These are phyloP conservation scores for Umbelopsis sp. DNA, from an alignment of 192 early-diverging fungal species.

Conservation along the genomic window DNA sequence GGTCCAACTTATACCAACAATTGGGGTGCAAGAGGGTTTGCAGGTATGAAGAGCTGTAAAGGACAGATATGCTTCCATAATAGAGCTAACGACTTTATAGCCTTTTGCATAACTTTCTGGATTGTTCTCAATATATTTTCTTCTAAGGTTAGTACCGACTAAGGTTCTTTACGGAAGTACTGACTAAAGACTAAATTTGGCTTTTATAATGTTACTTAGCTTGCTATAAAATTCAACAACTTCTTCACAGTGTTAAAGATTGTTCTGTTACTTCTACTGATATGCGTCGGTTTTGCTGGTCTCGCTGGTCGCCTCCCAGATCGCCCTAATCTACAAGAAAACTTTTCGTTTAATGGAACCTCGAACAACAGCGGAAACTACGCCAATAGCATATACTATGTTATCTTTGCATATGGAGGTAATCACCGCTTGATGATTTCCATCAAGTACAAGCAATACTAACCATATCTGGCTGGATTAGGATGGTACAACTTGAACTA, in stretches of 20 bases:
- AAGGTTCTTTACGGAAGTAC: not conserved
- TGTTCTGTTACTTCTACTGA: constrained; percentile 17
- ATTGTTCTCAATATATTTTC: constrained; percentile 29
- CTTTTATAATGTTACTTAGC: not conserved
- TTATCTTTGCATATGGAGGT: constrained; percentile 44
- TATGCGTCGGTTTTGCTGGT: constrained; percentile 22
- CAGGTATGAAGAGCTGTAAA: not conserved
- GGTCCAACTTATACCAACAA: constrained; percentile 21
- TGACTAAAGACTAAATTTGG: not conserved
- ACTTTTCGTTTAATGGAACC: constrained; percentile 37
- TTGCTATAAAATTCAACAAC: constrained; percentile 25
- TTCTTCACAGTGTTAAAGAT: constrained; percentile 36
- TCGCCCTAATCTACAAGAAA: constrained; percentile 9
- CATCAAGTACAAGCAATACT: constrained; percentile 3
- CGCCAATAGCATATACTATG: constrained; percentile 21
- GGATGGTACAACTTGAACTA: constrained; percentile 63
- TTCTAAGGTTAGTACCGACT: constrained; percentile 23
- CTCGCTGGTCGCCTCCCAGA: constrained; percentile 21
- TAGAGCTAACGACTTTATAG: not conserved
- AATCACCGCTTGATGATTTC: not conserved
- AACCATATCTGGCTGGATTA: not conserved
- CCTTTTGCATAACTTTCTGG: constrained; percentile 26
- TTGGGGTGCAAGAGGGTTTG: constrained; percentile 24
- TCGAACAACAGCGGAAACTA: constrained; percentile 21
- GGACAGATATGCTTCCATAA: not conserved